These are phyloP conservation scores for Dioscorea alata DNA, from an alignment of 106 monocot genomes.

Conservation along the genomic window DNA sequence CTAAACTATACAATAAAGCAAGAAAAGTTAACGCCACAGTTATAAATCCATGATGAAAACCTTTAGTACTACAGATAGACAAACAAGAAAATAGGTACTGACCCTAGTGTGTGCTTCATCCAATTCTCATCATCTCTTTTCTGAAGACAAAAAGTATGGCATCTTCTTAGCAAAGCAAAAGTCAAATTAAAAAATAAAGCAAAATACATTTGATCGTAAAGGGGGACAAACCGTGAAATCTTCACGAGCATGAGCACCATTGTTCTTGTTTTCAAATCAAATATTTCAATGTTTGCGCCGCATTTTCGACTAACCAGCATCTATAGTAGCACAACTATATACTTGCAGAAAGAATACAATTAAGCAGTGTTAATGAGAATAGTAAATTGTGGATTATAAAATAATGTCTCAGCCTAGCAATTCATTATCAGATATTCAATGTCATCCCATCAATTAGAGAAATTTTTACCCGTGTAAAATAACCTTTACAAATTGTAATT, in stretches of 20 bases:
- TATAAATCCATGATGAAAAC: background rate
- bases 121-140: slow-evolving; percentile 98
- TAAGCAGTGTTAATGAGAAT: too few relatives aligned
- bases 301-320: too few relatives aligned
- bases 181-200: background rate
- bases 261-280: too few relatives aligned
- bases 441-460: too few relatives aligned
- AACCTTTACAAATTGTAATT: too few relatives aligned
- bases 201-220: background rate
- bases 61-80: too few relatives aligned
- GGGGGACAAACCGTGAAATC: slow-evolving; percentile 72
- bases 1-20: background rate
- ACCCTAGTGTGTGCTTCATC: slow-evolving; percentile 96
- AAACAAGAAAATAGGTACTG: slow-evolving; percentile 22
- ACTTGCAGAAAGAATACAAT: too few relatives aligned
- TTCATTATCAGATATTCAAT: background rate
- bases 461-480: too few relatives aligned
- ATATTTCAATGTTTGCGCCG: too few relatives aligned
- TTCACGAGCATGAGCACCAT: slow-evolving; percentile 99
- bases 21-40: background rate
- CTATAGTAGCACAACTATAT: too few relatives aligned
- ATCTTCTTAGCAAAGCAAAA: background rate
- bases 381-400: background rate
- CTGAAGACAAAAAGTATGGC: slow-evolving; percentile 31
- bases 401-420: background rate